Base-by-base conservation (phyloP, 1,139 yeast genomes). In the Yamadazyma spencermartinsiae region DNA sequence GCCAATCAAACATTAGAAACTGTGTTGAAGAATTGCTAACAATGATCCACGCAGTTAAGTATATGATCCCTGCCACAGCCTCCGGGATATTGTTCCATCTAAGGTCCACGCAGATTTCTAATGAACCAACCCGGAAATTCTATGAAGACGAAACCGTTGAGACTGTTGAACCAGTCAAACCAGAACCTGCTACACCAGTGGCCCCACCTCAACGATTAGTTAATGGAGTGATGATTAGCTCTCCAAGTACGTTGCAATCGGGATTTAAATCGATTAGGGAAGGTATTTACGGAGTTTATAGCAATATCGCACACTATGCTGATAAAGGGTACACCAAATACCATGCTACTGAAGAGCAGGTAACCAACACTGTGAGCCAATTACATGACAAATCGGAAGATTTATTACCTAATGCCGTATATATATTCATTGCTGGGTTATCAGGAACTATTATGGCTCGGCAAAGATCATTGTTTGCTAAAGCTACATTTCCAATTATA, bases 361-460 rank as follows among this genome's bases (percentile, higher is more conserved):
- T 88, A 35, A 78, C 89, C 6, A 58, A 72, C 23, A 83, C 95
- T 1, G 65, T 89, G 13, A 76, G 92, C 20, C 72, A 72, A 15
- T 71, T 92, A 49, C 92, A 86, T 60, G 77, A 80, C 49, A 80
- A 74, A 48, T 68, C 76, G 37, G 98, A 89, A 61, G 86, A 81
- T 43, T 63, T 90, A 38, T 68, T 86, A 34, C 95, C 97, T 9
- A 88, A 87, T 43, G 65, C 83, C 4, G 65, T 87, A 19, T 89
- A 86, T 55, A 72, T 87, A 19, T 55, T 79, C 10, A 79, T 89
- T 31, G 92, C 90, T n/a, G 74, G 82, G 2, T 74, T 90, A 51
- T 69, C 94, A 4, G 98, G 97, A 37, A 78, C 87, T 20, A 81
- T 92, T 35, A 58, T 86, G 36, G 80, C 95, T 3, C 87, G 96